A percentile compares a stretch with the other conserved stretches of the same genome.
Evolutionary conservation across 352 stramenopile species (phyloP).

Genomic region (Phytophthora boehmeriae): DNA sequence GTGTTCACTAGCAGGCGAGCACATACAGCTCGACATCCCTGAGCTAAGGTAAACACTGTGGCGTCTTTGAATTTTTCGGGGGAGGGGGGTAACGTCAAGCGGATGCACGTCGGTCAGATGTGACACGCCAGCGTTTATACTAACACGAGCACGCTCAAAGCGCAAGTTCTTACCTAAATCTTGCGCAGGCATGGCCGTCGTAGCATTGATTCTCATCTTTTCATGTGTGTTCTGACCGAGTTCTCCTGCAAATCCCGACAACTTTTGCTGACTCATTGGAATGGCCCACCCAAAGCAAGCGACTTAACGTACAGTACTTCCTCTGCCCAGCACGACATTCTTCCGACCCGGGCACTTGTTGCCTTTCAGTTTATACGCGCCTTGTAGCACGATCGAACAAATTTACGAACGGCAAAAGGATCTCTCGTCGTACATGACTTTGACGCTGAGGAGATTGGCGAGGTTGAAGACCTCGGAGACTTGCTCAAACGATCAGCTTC

Average conservation of each 20-base stretch:
- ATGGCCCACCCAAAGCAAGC: not conserved
- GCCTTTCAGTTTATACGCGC: not conserved
- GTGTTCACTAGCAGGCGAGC: no score
- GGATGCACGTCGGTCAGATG: no score
- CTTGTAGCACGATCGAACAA: not conserved
- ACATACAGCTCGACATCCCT: no score
- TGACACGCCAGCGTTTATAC: no score
- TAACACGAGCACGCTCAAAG: no score
- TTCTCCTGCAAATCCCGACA: not conserved
- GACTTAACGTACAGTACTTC: not conserved
- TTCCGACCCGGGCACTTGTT: not conserved
- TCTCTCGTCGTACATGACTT: not conserved
- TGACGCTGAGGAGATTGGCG: slow-evolving; percentile 21
- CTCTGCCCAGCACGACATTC: not conserved
- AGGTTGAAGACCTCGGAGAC: slow-evolving; percentile 7
- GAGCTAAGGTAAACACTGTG: no score
- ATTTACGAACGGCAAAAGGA: not conserved
- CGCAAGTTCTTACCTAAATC: no score
- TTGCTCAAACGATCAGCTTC: slow-evolving; percentile 20
- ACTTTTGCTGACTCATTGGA: not conserved
- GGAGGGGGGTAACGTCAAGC: no score
- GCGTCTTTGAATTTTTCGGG: no score
- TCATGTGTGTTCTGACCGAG: no score
- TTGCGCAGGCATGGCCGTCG: no score
- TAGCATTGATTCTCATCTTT: no score